A percentile compares a stretch with the other conserved stretches of the same genome.
Conservation (phyloP, 805 yeast genomes). For the Zygosaccharomyces kombuchaensis region DNA sequence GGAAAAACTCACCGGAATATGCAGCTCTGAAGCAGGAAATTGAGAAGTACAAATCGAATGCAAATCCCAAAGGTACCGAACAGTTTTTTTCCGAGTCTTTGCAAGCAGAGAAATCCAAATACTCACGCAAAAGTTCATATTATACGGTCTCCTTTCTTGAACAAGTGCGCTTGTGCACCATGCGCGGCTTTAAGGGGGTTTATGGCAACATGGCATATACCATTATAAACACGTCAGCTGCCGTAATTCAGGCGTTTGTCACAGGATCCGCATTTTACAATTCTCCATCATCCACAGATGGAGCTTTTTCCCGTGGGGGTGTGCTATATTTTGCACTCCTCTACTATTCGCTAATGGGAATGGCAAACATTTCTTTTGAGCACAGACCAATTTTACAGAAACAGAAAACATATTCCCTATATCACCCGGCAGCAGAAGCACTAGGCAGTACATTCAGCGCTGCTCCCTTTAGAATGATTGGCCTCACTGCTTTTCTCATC, state of each 20-base stretch:
- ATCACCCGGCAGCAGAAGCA: slow-evolving; percentile 72
- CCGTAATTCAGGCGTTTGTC: slow-evolving; percentile 52
- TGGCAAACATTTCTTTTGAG: slow-evolving; percentile 47
- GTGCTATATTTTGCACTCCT: slow-evolving; percentile 55
- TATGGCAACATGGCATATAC: slow-evolving; percentile 55
- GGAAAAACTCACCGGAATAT: slow-evolving; percentile 42
- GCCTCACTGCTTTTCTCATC: slow-evolving; percentile 43
- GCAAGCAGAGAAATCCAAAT: slow-evolving; percentile 29
- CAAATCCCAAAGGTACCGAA: slow-evolving; percentile 35
- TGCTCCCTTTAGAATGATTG: slow-evolving; percentile 54
- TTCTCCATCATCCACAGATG: slow-evolving; percentile 45
- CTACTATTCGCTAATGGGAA: slow-evolving; percentile 46
- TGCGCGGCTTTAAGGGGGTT: slow-evolving; percentile 52
- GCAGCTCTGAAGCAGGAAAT: slow-evolving; percentile 40
- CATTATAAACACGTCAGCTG: slow-evolving; percentile 27
- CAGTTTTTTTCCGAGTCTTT: slow-evolving; percentile 30
- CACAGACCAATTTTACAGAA: slow-evolving; percentile 61
- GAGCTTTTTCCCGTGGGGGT: slow-evolving; percentile 65
- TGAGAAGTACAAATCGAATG: slow-evolving; percentile 32
- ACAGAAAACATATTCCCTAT: slow-evolving; percentile 67
- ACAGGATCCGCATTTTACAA: slow-evolving; percentile 60
- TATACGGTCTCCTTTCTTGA: slow-evolving; percentile 32
- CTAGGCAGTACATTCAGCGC: slow-evolving; percentile 57
- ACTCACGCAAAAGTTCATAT: slow-evolving; percentile 20
- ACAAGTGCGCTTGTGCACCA: slow-evolving; percentile 47